Evolutionary conservation across 2,329 filamentous ascomycete species (phyloP), one percentile per base, ranked within the genome.

Genomic region (Fusarium euwallaceae): DNA sequence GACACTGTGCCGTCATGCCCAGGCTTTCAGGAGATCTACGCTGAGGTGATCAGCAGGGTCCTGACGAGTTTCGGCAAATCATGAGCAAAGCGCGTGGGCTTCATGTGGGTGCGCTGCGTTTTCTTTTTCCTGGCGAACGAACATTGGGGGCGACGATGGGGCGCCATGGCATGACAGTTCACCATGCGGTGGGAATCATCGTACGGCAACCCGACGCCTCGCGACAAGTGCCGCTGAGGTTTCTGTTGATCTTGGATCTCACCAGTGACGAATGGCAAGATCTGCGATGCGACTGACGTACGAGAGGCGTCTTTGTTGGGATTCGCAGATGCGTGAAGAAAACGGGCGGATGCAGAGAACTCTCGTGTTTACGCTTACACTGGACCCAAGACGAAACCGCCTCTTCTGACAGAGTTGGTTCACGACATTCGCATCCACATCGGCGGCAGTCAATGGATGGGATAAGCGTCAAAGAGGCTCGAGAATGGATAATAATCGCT

Each of bases 21-120:
- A 34, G 32, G 32, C 32, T 34, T 34, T 34, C 32, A 34, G 62
- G 58, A 69, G 73, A 76, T 76, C 65, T 76, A 68, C 62, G 63
- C 55, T 60, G 67, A 65, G 65, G 60, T 76, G 74, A 76, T 76
- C 74, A 76, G 71, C 73, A 75, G 73, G 74, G 74, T 76, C 74
- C 61, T 48, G 29, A 56, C 61, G 66, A 59, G 58, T 63, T 56
- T 72, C 32, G 39, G 48, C 63, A 64, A 76, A 74, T 76, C 68
- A 72, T 11, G 58, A 67, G 36, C 60, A n/a, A 37, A 14, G 61
- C 17, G 39, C 41, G 56, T 60, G 56, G n/a, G 41, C 59, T 61
- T 60, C 27, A 39, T 66, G 61, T 37, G 53, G 66, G 32, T 41
- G 24, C 36, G 20, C 63, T 70, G 64, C 51, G 22, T 39, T 61